A percentile compares a stretch with the other conserved stretches of the same genome.
These are phyloP conservation scores for Copromyces sp. DNA, from an alignment of 495 filamentous ascomycete species.

Conservation along the genomic window DNA sequence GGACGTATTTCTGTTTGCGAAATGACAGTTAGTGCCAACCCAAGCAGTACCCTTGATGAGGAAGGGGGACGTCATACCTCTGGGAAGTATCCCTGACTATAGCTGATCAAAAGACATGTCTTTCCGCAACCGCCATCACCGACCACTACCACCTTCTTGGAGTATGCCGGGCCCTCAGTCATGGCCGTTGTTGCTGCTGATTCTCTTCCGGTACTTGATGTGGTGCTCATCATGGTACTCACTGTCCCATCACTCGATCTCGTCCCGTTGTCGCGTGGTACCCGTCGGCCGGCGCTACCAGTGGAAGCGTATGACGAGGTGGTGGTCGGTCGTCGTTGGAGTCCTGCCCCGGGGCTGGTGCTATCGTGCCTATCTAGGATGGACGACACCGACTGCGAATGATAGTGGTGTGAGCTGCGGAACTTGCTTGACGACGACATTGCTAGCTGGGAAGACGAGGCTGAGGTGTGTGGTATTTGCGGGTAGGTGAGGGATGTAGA, in stretches of 20 bases:
- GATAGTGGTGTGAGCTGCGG: constrained; percentile 33
- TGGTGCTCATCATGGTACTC: constrained; percentile 59
- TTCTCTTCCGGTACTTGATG: constrained; percentile 52
- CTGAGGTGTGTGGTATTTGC: neutral
- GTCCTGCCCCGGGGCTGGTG: constrained; percentile 6
- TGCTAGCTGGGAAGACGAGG: neutral
- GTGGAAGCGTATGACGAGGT: constrained; percentile 13
- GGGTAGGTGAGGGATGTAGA: neutral
- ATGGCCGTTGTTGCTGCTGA: constrained; percentile 67
- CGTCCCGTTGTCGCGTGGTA: constrained; percentile 29
- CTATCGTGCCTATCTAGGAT: constrained; percentile 30
- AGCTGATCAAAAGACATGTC: constrained; percentile 96
- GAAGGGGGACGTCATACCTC: constrained; percentile 51
- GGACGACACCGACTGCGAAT: constrained; percentile 10
- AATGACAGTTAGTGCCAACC: neutral
- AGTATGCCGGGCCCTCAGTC: constrained; percentile 83
- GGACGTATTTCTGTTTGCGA: constrained; percentile 83
- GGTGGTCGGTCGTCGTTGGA: neutral
- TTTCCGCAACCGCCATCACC: constrained; percentile 98
- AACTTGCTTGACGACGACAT: constrained; percentile 36
- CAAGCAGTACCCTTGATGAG: neutral
- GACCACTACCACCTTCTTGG: constrained; percentile 98
- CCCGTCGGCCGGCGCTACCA: constrained; percentile 20
- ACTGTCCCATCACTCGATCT: constrained; percentile 62
- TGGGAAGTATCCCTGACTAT: constrained; percentile 95